Evolutionary conservation across 2,329 filamentous ascomycete species (phyloP), one percentile per base, ranked within the genome.

Genomic region (Alternaria novae-zelandiae): DNA sequence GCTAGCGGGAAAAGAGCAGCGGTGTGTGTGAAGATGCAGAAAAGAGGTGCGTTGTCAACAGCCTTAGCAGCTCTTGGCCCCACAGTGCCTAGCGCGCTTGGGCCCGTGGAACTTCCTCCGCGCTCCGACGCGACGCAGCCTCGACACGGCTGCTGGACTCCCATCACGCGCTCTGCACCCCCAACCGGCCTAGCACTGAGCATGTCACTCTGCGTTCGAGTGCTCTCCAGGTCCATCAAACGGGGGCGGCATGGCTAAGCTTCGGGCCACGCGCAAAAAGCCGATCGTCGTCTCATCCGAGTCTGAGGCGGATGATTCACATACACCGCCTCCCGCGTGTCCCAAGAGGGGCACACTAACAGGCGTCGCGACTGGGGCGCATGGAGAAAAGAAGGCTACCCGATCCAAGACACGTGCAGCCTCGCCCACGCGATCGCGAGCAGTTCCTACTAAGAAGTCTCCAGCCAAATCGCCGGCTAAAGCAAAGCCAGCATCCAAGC

Each of bases 201-300:
- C 64, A 80, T 80, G 78, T 70, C 63, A 70, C 59, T 65, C 69
- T 70, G 70, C 65, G 63, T 63, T 61, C 54, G 61, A 54, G 20
- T 41, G 44, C 51, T 21, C 46, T 32, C 54, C 51, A 66, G 64
- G 46, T 72, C 64, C 69, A 72, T 61, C 54, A 64, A 66, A 25
- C 70, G 54, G 70, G 71, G 69, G 74, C 75, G 77, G 74, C 71
- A 81, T 81, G 79, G 78, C 68, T 61, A 78, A 76, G 74, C 76
- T 75, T 73, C 77, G 78, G 61, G 76, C 77, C 53, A 67, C 77
- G 54, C 75, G 74, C 56, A 78, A 77, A 70, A 74, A 78, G 73
- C 76, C 77, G 57, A 64, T 78, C 36, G 77, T 80, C 63, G 68
- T 78, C 28, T 79, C 78, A 11, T 79, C 76, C 53, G 76, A 78